Conservation (phyloP, 1,284 basidiomycete species). For the Austroboletus olivaceoglutinosus region DNA sequence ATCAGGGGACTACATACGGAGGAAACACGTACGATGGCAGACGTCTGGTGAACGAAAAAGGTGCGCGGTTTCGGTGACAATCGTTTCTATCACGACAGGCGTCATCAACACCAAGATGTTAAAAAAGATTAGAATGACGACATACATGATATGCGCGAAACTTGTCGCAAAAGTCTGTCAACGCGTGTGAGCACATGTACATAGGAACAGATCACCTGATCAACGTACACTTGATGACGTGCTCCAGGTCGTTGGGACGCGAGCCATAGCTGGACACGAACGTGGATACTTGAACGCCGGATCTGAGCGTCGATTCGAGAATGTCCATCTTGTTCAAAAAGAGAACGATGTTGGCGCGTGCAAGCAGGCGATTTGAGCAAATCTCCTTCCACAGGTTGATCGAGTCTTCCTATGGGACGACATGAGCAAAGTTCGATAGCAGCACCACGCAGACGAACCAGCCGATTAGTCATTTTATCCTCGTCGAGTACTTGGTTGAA, state of each 20-base stretch:
- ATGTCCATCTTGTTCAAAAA: constrained; percentile 75
- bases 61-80: constrained; percentile 45
- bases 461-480: constrained; percentile 41
- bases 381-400: constrained; percentile 61
- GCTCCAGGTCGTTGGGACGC: constrained; percentile 52
- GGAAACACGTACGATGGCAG: constrained; percentile 42
- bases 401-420: constrained; percentile 53
- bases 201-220: neutral
- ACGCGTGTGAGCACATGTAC: neutral
- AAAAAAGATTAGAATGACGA: constrained; percentile 7
- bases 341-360: constrained; percentile 56
- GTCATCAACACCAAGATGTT: constrained; percentile 5
- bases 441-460: constrained; percentile 19
- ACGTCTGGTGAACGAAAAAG: constrained; percentile 52
- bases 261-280: constrained; percentile 64
- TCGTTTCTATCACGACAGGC: constrained; percentile 35
- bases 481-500: constrained; percentile 52
- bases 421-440: neutral
- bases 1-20: neutral
- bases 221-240: constrained; percentile 50
- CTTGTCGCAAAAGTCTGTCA: constrained; percentile 51
- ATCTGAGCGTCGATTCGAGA: constrained; percentile 51
- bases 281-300: constrained; percentile 55
- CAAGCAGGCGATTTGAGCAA: constrained; percentile 55
- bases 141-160: constrained; percentile 49